phyloP scores from a whole-genome alignment of 106 monocot genomes.

The Chionographis japonica region DNA sequence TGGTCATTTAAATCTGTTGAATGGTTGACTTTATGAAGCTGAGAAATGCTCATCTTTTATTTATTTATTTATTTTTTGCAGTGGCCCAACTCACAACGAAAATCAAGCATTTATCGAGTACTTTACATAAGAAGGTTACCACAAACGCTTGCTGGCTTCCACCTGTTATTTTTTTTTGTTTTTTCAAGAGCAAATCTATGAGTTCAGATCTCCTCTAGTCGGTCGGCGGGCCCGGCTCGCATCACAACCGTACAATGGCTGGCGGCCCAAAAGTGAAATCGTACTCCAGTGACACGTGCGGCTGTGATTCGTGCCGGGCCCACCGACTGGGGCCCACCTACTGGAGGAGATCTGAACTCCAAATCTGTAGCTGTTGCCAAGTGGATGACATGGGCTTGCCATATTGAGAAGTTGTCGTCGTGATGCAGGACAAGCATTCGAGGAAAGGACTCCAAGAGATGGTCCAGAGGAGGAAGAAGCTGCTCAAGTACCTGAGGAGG shows the following conservation, averaged over 20 bases:
- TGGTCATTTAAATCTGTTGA: too few species aligned
- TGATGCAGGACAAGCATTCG: conserved; percentile 82
- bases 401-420: background rate
- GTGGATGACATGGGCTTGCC: too few species aligned
- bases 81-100: conserved; percentile 93
- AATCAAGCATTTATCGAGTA: conserved; percentile 82
- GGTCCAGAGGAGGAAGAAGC: conserved; percentile 89
- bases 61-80: conserved; percentile 20
- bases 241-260: too few species aligned
- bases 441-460: conserved; percentile 81
- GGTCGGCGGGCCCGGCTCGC: too few species aligned
- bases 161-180: background rate
- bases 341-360: too few species aligned
- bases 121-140: conserved; percentile 79
- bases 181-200: background rate
- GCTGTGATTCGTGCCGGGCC: too few species aligned
- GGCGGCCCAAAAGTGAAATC: too few species aligned
- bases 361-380: too few species aligned
- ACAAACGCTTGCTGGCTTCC: background rate
- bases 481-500: conserved; percentile 86
- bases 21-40: background rate
- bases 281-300: too few species aligned
- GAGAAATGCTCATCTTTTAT: background rate
- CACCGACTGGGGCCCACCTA: too few species aligned
- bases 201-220: too few species aligned